Evolutionary conservation across 371 early-diverging fungal genomes (phyloP).

Genomic region (Mortierella sp.): DNA sequence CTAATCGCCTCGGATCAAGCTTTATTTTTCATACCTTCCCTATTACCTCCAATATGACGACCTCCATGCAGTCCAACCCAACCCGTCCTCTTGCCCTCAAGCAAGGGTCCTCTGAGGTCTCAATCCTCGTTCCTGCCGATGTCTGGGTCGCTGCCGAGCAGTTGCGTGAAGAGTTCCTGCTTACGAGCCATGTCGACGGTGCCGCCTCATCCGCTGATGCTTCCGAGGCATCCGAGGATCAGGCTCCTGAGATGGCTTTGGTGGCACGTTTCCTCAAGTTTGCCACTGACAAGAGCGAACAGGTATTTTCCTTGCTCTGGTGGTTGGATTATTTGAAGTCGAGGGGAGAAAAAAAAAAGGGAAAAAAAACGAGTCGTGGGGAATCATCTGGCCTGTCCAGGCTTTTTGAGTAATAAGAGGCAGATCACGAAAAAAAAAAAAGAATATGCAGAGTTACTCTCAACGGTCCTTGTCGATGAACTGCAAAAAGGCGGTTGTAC

Average conservation of each 20-base stretch:
- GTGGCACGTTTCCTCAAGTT: conserved; percentile 81
- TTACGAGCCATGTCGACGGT: conserved; percentile 36
- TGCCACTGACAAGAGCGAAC: conserved; percentile 68
- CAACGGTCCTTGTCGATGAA: too few relatives aligned
- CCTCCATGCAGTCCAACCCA: conserved; percentile 36
- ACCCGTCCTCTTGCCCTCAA: conserved; percentile 86
- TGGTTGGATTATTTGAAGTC: background rate
- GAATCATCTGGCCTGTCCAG: background rate
- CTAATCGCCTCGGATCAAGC: background rate
- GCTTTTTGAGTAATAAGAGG: too few relatives aligned
- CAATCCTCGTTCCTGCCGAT: conserved; percentile 84
- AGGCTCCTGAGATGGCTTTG: conserved; percentile 77
- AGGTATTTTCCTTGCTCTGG: conserved; percentile 56
- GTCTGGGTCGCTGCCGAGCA: conserved; percentile 93
- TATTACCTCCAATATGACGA: conserved; percentile 25
- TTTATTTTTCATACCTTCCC: background rate
- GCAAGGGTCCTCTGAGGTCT: conserved; percentile 82
- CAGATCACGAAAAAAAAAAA: too few relatives aligned
- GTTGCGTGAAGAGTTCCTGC: conserved; percentile 81
- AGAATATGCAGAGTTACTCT: too few relatives aligned
- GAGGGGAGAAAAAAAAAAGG: background rate
- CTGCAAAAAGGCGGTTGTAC: too few relatives aligned
- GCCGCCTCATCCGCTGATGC: conserved; percentile 29
- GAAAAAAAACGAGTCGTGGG: background rate
- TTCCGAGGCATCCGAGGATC: conserved; percentile 58